phyloP scores from a whole-genome alignment of 495 filamentous ascomycete genomes.

The Platismatia glauca region DNA sequence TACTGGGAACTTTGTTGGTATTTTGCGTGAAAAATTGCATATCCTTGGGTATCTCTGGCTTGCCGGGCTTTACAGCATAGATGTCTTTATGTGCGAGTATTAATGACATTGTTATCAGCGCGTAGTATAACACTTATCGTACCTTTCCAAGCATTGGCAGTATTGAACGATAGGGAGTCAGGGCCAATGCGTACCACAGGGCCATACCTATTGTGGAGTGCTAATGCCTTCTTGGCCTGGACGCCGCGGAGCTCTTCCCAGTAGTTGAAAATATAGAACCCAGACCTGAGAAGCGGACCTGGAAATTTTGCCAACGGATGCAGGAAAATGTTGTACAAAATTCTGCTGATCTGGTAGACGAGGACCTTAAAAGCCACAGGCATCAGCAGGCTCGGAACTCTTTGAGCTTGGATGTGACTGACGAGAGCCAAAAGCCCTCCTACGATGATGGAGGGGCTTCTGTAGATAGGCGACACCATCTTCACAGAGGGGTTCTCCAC shows the following conservation, averaged over 20 bases:
- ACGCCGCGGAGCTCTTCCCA: neutral
- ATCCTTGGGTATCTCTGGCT: neutral
- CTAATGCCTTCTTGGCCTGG: neutral
- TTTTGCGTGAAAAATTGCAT: neutral
- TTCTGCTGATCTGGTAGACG: neutral
- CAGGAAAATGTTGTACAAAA: neutral
- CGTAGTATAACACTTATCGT: neutral
- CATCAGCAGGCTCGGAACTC: too few species aligned
- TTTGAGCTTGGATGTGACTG: too few species aligned
- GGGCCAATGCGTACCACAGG: neutral
- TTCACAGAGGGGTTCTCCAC: too few species aligned
- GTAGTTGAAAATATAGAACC: neutral
- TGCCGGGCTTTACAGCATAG: neutral
- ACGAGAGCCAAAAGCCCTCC: too few species aligned
- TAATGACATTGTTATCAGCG: too few species aligned
- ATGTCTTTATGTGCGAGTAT: neutral
- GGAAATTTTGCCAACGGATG: neutral
- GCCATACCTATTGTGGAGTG: neutral
- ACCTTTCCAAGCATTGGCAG: neutral
- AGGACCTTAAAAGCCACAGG: neutral
- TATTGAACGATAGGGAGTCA: neutral
- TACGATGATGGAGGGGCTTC: too few species aligned
- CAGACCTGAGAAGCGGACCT: neutral
- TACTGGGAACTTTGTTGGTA: neutral
- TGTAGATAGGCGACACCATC: too few species aligned